Evolutionary conservation across 2,329 filamentous ascomycete genomes (phyloP).

Genomic region (Botryotinia narcissicola): DNA sequence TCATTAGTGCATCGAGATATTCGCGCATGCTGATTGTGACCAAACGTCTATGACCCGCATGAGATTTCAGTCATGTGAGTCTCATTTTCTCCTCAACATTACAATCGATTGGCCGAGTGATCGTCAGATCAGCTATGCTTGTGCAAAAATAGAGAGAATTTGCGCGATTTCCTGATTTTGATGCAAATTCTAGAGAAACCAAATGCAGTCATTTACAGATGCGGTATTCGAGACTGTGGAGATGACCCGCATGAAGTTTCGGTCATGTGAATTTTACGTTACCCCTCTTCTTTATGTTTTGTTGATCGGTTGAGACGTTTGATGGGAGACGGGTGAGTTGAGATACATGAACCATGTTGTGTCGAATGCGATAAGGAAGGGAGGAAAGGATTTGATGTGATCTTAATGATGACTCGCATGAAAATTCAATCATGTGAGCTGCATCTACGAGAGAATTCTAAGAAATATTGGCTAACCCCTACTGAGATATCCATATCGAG

Average conservation of each 20-base stretch:
- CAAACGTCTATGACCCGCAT: not conserved
- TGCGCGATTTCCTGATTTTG: not conserved
- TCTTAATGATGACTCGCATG: not conserved
- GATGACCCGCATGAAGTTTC: conserved; percentile 6
- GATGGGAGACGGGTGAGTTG: not conserved
- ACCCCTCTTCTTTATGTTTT: not conserved
- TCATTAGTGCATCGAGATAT: not conserved
- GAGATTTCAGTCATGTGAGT: conserved; percentile 12
- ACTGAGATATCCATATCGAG: not conserved
- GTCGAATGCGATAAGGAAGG: not conserved
- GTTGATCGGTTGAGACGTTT: not conserved
- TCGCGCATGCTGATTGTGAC: not conserved
- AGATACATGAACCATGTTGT: not conserved
- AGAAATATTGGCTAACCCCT: not conserved
- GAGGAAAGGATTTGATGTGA: not conserved
- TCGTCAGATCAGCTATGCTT: not conserved
- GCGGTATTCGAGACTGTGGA: not conserved
- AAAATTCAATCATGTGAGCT: not conserved
- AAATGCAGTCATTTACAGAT: not conserved
- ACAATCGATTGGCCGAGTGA: not conserved
- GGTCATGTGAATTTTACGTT: conserved; percentile 2
- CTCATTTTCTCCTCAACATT: not conserved
- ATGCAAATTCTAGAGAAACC: not conserved
- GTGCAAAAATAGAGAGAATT: not conserved
- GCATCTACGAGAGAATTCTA: not conserved